phyloP scores from a whole-genome alignment of 345 rosid genomes.

The Aegle marmelos region DNA sequence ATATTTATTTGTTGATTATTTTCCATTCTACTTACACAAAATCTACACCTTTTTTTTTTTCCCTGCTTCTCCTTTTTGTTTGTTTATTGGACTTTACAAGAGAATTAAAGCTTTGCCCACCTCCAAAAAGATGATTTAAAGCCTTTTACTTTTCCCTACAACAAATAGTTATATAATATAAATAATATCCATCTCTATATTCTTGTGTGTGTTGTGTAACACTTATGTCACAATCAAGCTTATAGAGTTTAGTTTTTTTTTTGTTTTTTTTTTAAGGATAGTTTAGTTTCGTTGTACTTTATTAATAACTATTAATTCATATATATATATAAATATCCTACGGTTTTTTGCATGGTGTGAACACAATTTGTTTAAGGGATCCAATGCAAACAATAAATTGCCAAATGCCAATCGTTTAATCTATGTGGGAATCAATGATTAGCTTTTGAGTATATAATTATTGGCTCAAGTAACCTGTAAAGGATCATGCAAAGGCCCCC shows the following conservation, averaged over 20 bases:
- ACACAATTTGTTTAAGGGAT: constrained; percentile 24
- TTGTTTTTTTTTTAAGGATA: no score
- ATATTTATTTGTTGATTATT: no score
- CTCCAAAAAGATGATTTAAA: constrained; percentile 14
- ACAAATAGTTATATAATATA: not conserved
- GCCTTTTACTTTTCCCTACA: not conserved
- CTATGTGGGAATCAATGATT: not conserved
- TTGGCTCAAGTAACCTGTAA: constrained; percentile 5
- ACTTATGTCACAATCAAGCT: constrained; percentile 25
- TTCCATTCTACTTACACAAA: not conserved
- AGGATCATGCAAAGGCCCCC: not conserved
- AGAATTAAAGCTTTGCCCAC: constrained; percentile 14
- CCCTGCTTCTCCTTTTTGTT: not conserved
- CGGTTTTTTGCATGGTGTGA: constrained; percentile 5
- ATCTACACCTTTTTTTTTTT: not conserved
- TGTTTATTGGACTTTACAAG: not conserved
- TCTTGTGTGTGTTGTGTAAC: constrained; percentile 7
- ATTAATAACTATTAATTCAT: no score
- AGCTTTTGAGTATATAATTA: not conserved
- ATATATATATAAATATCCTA: not conserved
- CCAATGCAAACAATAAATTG: constrained; percentile 22
- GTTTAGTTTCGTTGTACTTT: not conserved
- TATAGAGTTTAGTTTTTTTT: not conserved
- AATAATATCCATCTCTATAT: not conserved
- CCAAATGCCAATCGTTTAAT: not conserved